Base-by-base conservation (phyloP, 768 basidiomycete species). In the Tricholoma bakamatsutake region DNA sequence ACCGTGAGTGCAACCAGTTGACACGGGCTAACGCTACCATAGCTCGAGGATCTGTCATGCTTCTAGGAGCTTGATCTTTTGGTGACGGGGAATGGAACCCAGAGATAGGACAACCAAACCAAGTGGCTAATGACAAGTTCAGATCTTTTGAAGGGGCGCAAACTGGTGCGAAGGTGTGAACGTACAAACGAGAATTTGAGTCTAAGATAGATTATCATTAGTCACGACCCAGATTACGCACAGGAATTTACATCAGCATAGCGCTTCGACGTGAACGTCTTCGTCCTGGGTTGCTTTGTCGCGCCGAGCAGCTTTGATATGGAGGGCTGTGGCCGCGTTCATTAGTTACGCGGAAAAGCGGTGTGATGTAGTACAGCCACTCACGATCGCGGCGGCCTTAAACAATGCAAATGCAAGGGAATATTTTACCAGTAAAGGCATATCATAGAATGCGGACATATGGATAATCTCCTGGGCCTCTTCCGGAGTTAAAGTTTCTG, bases 361-460 rank as follows among this genome's bases (percentile, higher is more conserved):
- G 3, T 11, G 42, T n/a, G 13, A 43, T 28, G 24, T 45, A 4
- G 27, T 15, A 47, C 24, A 35, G 30, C 13, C 13, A 70, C 76
- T 58, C 56, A 80, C 79, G 54, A 79, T 72, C 1, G 61, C 76
- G 62, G 78, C 80, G 3, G 80, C 80, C 65, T 80, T 80, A 71
- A 81, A 80, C 56, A 82, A 60, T 3, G 80, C 80, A 62, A 82
- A 78, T 1, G 76, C 66, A 31, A 76, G 46, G 0, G 78, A 62
- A 58, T 74, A 73, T 48, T 69, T 68, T 53, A 74, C 46, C 2
- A 82, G 53, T 13, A 60, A 51, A 4, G 79, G 78, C 76, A 80
- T 78, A 58, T 81, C 80, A 54, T 73, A 80, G 12, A 64, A 53
- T 4, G 59, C 54, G 2, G 73, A 66, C 1, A 69, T 56, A 45